These are phyloP conservation scores for Leccinellum luteum DNA, from an alignment of 768 basidiomycete genomes.

Conservation along the genomic window DNA sequence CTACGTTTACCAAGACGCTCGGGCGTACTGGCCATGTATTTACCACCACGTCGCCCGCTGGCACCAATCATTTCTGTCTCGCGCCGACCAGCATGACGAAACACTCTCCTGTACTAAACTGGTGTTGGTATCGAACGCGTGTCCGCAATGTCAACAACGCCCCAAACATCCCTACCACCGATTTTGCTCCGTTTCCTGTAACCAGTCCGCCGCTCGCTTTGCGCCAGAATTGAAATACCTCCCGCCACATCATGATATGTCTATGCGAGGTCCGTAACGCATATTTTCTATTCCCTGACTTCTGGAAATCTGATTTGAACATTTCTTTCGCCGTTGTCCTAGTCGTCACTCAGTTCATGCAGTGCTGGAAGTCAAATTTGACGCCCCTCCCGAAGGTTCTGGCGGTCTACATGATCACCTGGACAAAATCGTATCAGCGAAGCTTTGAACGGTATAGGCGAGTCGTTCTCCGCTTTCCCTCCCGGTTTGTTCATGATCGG, in stretches of 20 bases:
- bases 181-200: slow-evolving; percentile 21
- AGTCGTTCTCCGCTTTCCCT: background rate
- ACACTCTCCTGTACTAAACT: too few species aligned
- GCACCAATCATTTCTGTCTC: background rate
- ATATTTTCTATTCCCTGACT: background rate
- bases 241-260: slow-evolving; percentile 4
- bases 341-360: slow-evolving; percentile 14
- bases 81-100: too few species aligned
- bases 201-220: slow-evolving; percentile 4
- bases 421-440: slow-evolving; percentile 9
- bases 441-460: slow-evolving; percentile 21
- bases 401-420: slow-evolving; percentile 22
- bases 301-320: background rate
- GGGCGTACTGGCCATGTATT: background rate
- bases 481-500: background rate
- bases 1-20: background rate
- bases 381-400: slow-evolving; percentile 9
- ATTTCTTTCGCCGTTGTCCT: too few species aligned
- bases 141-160: slow-evolving; percentile 16
- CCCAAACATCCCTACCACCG: slow-evolving; percentile 15
- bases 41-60: background rate
- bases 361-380: slow-evolving; percentile 4
- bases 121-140: background rate
- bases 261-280: slow-evolving; percentile 3
- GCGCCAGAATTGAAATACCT: slow-evolving; percentile 20